Conservation (phyloP, 2,329 filamentous ascomycete species). For the Fusarium heterosporum region DNA sequence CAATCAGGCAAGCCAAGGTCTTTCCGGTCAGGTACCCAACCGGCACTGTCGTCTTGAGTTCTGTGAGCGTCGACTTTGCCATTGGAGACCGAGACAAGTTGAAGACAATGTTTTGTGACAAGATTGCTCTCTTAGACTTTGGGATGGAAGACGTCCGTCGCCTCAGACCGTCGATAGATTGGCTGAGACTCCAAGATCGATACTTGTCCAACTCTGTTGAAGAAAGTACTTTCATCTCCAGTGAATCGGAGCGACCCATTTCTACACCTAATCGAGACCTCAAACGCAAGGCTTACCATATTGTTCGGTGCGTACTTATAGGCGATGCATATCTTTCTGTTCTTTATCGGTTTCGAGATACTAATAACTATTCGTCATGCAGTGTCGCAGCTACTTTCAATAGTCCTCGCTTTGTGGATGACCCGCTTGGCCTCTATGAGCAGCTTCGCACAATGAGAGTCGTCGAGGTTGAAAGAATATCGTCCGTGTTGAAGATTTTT, state of each 20-base stretch:
- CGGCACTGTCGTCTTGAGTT: neutral
- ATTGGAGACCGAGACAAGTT: slow-evolving; percentile 33
- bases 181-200: slow-evolving; percentile 12
- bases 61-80: slow-evolving; percentile 14
- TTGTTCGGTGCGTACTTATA: slow-evolving; percentile 15
- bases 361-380: neutral
- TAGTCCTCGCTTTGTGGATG: slow-evolving; percentile 16
- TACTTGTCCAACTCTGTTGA: slow-evolving; percentile 25
- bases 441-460: slow-evolving; percentile 21
- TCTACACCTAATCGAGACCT: slow-evolving; percentile 9
- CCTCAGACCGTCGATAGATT: slow-evolving; percentile 24
- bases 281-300: slow-evolving; percentile 29
- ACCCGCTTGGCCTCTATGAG: neutral
- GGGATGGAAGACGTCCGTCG: slow-evolving; percentile 20
- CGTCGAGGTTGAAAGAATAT: slow-evolving; percentile 25
- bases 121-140: slow-evolving; percentile 32
- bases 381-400: slow-evolving; percentile 35
- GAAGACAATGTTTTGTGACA: slow-evolving; percentile 3
- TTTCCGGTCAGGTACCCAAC: slow-evolving; percentile 28
- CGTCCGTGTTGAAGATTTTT: slow-evolving; percentile 4
- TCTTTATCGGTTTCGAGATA: rapidly evolving
- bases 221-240: slow-evolving; percentile 10
- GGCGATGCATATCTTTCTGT: no score
- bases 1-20: slow-evolving; percentile 22
- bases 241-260: neutral